Evolutionary conservation across 1,139 yeast genomes (phyloP).

Genomic region (Saccharomycopsis hybrid): DNA sequence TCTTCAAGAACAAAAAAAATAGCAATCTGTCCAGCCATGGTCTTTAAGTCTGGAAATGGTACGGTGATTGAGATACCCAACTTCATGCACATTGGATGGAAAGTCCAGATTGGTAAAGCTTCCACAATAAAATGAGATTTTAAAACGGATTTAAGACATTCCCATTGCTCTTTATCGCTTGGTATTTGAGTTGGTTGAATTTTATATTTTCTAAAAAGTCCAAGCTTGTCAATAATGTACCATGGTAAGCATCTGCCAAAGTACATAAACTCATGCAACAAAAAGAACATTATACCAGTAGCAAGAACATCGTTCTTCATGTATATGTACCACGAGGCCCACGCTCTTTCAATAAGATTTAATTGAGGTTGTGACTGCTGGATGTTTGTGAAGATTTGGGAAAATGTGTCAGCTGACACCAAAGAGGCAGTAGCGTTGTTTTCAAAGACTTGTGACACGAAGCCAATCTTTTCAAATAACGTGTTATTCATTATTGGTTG

Average conservation of each 20-base stretch:
- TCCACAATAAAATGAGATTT: slow-evolving; percentile 75
- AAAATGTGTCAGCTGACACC: neutral
- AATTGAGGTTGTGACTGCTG: slow-evolving; percentile 28
- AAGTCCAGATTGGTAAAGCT: slow-evolving; percentile 83
- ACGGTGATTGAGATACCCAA: slow-evolving; percentile 62
- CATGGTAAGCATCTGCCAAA: slow-evolving; percentile 75
- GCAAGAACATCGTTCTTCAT: slow-evolving; percentile 64
- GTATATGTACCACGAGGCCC: slow-evolving; percentile 66
- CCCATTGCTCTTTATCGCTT: slow-evolving; percentile 72
- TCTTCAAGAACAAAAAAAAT: slow-evolving; percentile 74
- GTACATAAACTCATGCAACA: slow-evolving; percentile 62
- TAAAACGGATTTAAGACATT: slow-evolving; percentile 69
- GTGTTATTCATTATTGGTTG: too few relatives aligned
- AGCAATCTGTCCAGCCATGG: slow-evolving; percentile 51
- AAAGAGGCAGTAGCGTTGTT: neutral
- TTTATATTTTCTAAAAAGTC: slow-evolving; percentile 62
- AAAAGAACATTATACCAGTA: slow-evolving; percentile 61
- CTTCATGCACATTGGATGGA: slow-evolving; percentile 69
- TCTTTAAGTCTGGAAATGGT: slow-evolving; percentile 60
- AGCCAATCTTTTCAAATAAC: neutral
- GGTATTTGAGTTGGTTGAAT: slow-evolving; percentile 69
- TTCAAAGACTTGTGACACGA: slow-evolving; percentile 11
- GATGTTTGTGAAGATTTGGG: neutral
- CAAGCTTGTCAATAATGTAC: slow-evolving; percentile 60
- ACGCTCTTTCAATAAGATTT: slow-evolving; percentile 43